Percentiles rank a stretch among this genome's conserved stretches.
phyloP scores from a whole-genome alignment of 169 alveolate species.

The Plasmodium reichenowi region DNA sequence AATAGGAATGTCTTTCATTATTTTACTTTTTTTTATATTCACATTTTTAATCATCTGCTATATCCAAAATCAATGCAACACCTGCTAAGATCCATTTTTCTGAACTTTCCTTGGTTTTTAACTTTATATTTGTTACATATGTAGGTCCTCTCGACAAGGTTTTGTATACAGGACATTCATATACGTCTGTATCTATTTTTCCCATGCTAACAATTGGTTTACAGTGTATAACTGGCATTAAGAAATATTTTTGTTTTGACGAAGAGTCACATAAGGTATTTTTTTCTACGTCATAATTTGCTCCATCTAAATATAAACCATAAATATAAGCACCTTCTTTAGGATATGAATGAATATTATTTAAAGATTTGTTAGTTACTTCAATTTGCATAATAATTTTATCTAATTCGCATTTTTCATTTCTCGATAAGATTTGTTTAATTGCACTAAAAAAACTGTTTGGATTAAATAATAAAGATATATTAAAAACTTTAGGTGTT shows the following conservation, averaged over 20 bases:
- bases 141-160: constrained; percentile 95
- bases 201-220: constrained; percentile 89
- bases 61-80: constrained; percentile 95
- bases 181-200: constrained; percentile 91
- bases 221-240: constrained; percentile 96
- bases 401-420: constrained; percentile 93
- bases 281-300: constrained; percentile 93
- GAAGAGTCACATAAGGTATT: constrained; percentile 92
- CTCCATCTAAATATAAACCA: constrained; percentile 93
- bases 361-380: constrained; percentile 92
- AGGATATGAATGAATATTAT: constrained; percentile 91
- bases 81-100: constrained; percentile 98
- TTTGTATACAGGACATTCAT: constrained; percentile 95
- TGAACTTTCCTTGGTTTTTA: constrained; percentile 93
- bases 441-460: constrained; percentile 97
- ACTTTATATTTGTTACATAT: constrained; percentile 95
- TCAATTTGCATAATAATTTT: constrained; percentile 94
- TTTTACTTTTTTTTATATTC: background rate
- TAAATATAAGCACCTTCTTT: constrained; percentile 93
- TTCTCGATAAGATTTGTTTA: constrained; percentile 94
- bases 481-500: constrained; percentile 93
- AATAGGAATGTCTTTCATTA: background rate
- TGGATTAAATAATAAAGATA: constrained; percentile 95
- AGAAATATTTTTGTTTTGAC: constrained; percentile 95
- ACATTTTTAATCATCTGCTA: constrained; percentile 92